Conservation (phyloP, 257 asterid species). For the Ocimum tenuiflorum region DNA sequence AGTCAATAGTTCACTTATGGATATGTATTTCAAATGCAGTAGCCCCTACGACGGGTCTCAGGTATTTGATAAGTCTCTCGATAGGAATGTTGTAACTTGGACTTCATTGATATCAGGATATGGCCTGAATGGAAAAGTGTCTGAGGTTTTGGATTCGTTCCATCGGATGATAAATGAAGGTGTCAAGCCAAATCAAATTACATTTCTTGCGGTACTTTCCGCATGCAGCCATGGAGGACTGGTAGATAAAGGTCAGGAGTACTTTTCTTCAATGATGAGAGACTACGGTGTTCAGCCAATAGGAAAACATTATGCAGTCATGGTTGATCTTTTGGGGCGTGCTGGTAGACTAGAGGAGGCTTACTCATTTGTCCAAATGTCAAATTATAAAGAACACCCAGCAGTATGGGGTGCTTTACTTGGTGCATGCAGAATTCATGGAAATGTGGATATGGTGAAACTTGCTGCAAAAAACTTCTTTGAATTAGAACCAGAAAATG, state of each 20-base stretch:
- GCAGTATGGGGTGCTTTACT: conserved; percentile 87
- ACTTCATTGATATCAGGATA: conserved; percentile 79
- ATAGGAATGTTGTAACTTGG: conserved; percentile 79
- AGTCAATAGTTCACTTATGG: too few species aligned
- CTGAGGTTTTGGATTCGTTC: conserved; percentile 57
- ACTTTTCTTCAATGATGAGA: too few species aligned
- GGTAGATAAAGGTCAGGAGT: conserved; percentile 8
- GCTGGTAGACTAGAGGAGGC: conserved; percentile 78
- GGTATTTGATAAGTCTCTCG: conserved; percentile 57
- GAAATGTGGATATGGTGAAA: conserved; percentile 61
- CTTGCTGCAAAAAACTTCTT: conserved; percentile 76
- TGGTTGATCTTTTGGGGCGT: conserved; percentile 86
- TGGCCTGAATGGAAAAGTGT: conserved; percentile 72
- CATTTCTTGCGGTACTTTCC: conserved; percentile 81
- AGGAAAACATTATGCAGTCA: conserved; percentile 70
- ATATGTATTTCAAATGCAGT: too few species aligned
- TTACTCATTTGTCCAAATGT: conserved; percentile 9
- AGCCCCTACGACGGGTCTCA: conserved; percentile 48
- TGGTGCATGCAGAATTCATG: conserved; percentile 75
- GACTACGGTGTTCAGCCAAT: conserved; percentile 28
- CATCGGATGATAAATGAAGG: conserved; percentile 77
- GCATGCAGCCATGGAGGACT: conserved; percentile 64
- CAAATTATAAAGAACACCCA: conserved; percentile 67
- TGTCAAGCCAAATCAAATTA: conserved; percentile 70
- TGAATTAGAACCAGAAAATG: conserved; percentile 72